These are phyloP conservation scores for Medicago arabica DNA, from an alignment of 306 rosid species.

Conservation along the genomic window DNA sequence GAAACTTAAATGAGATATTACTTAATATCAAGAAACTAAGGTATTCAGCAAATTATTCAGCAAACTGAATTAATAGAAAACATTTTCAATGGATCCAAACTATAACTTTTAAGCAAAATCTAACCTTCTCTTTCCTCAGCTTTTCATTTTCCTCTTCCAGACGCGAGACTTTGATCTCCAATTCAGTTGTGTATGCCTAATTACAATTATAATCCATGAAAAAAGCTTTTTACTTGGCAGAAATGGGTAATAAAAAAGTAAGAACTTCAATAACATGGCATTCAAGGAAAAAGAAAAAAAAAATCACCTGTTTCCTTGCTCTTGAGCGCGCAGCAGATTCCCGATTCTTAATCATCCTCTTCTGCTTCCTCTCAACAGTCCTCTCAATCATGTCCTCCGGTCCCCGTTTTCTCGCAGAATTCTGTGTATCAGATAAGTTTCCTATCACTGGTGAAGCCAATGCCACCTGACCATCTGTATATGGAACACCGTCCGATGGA, in stretches of 20 bases:
- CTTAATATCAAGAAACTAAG: conserved; percentile 5
- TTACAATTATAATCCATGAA: conserved; percentile 23
- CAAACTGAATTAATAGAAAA: conserved; percentile 30
- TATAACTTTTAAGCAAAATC: conserved; percentile 42
- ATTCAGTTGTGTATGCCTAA: conserved; percentile 93
- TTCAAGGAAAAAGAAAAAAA: conserved; percentile 3
- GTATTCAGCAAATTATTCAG: conserved; percentile 16
- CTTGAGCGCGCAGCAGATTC: conserved; percentile 99
- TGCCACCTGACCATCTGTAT: conserved; percentile 66
- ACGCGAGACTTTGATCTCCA: conserved; percentile 83
- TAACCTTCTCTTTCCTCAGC: conserved; percentile 88
- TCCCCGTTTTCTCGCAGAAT: conserved; percentile 74
- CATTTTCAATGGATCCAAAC: conserved; percentile 7
- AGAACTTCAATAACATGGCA: background rate
- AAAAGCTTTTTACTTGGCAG: background rate
- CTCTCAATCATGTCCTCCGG: conserved; percentile 73
- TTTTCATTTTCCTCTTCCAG: conserved; percentile 92
- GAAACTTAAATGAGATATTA: background rate
- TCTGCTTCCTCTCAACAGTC: conserved; percentile 91
- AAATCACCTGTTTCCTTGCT: conserved; percentile 88
- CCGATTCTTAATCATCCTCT: conserved; percentile 95
- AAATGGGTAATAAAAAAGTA: background rate
- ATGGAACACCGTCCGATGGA: conserved; percentile 66
- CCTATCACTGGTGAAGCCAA: conserved; percentile 74
- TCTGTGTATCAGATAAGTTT: conserved; percentile 64